Evolutionary conservation across 2,329 filamentous ascomycete species (phyloP).

Genomic region (Cladosporium sp.): DNA sequence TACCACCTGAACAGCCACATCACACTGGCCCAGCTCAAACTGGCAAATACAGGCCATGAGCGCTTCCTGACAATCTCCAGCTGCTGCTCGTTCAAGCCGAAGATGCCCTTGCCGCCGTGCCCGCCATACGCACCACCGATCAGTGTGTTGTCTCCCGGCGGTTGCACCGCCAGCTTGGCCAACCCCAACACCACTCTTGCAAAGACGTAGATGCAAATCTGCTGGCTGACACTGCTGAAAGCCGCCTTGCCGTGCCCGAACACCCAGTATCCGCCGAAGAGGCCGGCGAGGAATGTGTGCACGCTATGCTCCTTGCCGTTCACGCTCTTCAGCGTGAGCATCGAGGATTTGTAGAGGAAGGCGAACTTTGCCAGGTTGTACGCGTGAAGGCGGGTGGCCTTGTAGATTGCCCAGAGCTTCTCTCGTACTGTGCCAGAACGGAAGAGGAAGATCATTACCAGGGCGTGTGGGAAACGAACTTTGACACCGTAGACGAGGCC

Average conservation of each 20-base stretch:
- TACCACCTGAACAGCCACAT: slow-evolving; percentile 95
- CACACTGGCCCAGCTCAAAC: slow-evolving; percentile 82
- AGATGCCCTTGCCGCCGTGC: slow-evolving; percentile 37
- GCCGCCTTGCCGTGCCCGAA: slow-evolving; percentile 73
- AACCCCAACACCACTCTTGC: slow-evolving; percentile 81
- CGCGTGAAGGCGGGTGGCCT: slow-evolving; percentile 85
- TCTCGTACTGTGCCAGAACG: slow-evolving; percentile 76
- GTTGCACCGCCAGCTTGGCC: slow-evolving; percentile 75
- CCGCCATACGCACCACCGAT: slow-evolving; percentile 35
- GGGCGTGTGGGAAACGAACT: slow-evolving; percentile 94
- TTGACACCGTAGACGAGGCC: slow-evolving; percentile 95
- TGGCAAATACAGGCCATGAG: slow-evolving; percentile 90
- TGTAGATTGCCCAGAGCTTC: slow-evolving; percentile 71
- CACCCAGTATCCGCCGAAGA: slow-evolving; percentile 86
- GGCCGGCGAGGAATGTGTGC: slow-evolving; percentile 80
- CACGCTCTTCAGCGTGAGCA: slow-evolving; percentile 63
- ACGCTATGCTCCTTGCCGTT: slow-evolving; percentile 61
- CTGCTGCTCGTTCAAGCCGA: slow-evolving; percentile 36
- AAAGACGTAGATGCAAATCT: slow-evolving; percentile 98
- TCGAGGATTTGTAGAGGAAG: slow-evolving; percentile 78
- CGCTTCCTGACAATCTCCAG: slow-evolving; percentile 48
- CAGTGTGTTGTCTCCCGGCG: slow-evolving; percentile 37
- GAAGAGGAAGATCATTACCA: slow-evolving; percentile 98
- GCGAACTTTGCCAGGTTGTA: slow-evolving; percentile 89
- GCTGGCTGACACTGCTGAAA: slow-evolving; percentile 73